Conservation (phyloP, 164 flowering plant species). For the Magnolia kwangsiensis region DNA sequence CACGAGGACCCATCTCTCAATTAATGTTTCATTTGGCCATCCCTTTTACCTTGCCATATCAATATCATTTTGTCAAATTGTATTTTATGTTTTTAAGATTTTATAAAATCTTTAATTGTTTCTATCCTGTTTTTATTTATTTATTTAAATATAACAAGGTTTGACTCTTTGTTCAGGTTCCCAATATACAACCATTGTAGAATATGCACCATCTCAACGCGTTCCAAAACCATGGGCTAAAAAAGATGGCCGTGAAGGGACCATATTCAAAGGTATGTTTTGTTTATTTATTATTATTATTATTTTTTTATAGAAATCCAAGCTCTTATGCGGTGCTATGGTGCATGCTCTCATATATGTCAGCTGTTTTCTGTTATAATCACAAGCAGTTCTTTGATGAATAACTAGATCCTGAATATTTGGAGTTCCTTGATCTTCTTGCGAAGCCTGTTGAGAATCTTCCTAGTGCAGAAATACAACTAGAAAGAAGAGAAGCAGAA, state of each 20-base stretch:
- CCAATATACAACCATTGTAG: slow-evolving; percentile 70
- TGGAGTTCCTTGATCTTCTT: slow-evolving; percentile 82
- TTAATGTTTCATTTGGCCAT: neutral
- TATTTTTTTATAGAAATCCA: neutral
- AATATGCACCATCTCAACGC: slow-evolving; percentile 93
- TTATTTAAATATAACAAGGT: too few species aligned
- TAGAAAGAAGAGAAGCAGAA: slow-evolving; percentile 88
- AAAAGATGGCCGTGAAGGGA: slow-evolving; percentile 92
- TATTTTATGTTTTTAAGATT: too few species aligned
- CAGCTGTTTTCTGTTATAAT: slow-evolving; percentile 12
- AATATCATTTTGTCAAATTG: neutral
- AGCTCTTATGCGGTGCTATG: neutral
- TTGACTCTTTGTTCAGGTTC: slow-evolving; percentile 36
- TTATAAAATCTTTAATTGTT: too few species aligned
- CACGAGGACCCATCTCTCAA: neutral
- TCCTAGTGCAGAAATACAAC: slow-evolving; percentile 93
- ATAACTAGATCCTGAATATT: slow-evolving; percentile 74
- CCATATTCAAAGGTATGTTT: slow-evolving; percentile 65
- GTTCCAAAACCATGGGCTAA: slow-evolving; percentile 65
- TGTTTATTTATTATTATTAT: too few species aligned
- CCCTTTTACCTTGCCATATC: neutral
- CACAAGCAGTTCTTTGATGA: slow-evolving; percentile 26
- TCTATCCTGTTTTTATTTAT: too few species aligned
- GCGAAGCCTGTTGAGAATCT: slow-evolving; percentile 90
- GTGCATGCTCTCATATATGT: slow-evolving; percentile 5